phyloP scores from a whole-genome alignment of 192 early-diverging fungal species.

The Coemansia sp. region DNA sequence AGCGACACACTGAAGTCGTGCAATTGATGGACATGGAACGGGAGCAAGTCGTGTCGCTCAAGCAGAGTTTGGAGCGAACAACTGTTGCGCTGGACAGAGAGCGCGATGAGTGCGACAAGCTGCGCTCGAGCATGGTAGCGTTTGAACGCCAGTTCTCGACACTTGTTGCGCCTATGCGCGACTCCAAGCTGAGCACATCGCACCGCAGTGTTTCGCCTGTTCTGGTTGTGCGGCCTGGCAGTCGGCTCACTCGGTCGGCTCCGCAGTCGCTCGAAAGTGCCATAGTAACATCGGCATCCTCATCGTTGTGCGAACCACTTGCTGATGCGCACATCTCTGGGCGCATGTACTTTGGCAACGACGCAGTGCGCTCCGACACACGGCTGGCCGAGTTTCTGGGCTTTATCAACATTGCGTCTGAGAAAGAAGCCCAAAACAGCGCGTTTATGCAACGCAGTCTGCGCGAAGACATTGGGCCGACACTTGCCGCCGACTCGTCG shows the following conservation, averaged over 20 bases:
- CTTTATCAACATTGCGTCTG: slow-evolving; percentile 35
- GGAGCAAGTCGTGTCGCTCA: slow-evolving; percentile 38
- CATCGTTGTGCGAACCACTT: not conserved
- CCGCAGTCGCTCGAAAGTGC: slow-evolving; percentile 9
- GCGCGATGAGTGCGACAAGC: slow-evolving; percentile 21
- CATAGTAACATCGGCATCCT: not conserved
- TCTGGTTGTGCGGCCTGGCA: not conserved
- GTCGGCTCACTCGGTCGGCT: slow-evolving; percentile 3
- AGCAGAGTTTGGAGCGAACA: slow-evolving; percentile 37
- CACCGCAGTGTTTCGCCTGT: not conserved
- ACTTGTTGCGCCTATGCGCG: slow-evolving; percentile 1
- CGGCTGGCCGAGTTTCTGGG: slow-evolving; percentile 46
- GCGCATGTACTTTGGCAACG: slow-evolving; percentile 38
- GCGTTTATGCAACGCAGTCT: slow-evolving; percentile 49
- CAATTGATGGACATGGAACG: slow-evolving; percentile 50
- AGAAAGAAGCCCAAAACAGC: slow-evolving; percentile 30
- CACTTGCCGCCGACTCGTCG: slow-evolving; percentile 25
- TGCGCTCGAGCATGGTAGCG: slow-evolving; percentile 27
- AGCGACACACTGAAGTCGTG: slow-evolving; percentile 20
- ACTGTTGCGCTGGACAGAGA: slow-evolving; percentile 27
- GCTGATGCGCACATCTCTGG: slow-evolving; percentile 34
- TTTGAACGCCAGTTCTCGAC: slow-evolving; percentile 33
- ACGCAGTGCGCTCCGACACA: slow-evolving; percentile 34
- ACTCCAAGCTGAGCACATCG: not conserved
- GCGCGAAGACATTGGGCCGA: slow-evolving; percentile 50